A percentile compares a stretch with the other conserved stretches of the same genome.
These are phyloP conservation scores for Yamadazyma sp. DNA, from an alignment of 805 yeast species.

Conservation along the genomic window DNA sequence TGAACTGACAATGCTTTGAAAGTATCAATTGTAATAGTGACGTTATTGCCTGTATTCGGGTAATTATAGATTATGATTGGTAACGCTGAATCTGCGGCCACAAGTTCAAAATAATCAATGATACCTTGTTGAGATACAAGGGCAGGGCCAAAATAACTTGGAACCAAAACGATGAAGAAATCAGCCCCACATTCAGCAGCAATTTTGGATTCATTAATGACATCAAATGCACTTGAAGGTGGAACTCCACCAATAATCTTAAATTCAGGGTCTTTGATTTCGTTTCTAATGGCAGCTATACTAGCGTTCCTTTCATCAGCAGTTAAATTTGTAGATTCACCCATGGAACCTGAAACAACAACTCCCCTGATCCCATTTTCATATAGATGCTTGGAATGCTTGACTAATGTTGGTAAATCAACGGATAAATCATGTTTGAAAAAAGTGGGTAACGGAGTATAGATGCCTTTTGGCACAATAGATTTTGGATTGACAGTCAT, in stretches of 20 bases:
- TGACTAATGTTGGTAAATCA: conserved; percentile 39
- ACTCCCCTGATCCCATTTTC: conserved; percentile 48
- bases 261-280: conserved; percentile 17
- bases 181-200: conserved; percentile 39
- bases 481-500: no score
- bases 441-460: conserved; percentile 57
- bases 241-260: conserved; percentile 51
- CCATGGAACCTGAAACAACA: conserved; percentile 54
- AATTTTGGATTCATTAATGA: conserved; percentile 39
- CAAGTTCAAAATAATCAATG: conserved; percentile 40
- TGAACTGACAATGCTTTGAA: conserved; percentile 43
- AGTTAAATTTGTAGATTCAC: conserved; percentile 53
- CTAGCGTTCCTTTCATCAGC: conserved; percentile 41
- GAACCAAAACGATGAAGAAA: conserved; percentile 41
- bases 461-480: conserved; percentile 33
- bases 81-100: conserved; percentile 42
- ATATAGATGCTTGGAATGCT: conserved; percentile 43
- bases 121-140: conserved; percentile 45
- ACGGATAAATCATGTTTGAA: conserved; percentile 43
- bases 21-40: conserved; percentile 38
- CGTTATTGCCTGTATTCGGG: conserved; percentile 48
- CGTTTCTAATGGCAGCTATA: conserved; percentile 26
- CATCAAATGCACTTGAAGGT: conserved; percentile 43
- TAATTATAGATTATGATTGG: conserved; percentile 48
- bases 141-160: conserved; percentile 48